Evolutionary conservation across 345 rosid genomes (phyloP).

Genomic region (Conringia planisiliqua): DNA sequence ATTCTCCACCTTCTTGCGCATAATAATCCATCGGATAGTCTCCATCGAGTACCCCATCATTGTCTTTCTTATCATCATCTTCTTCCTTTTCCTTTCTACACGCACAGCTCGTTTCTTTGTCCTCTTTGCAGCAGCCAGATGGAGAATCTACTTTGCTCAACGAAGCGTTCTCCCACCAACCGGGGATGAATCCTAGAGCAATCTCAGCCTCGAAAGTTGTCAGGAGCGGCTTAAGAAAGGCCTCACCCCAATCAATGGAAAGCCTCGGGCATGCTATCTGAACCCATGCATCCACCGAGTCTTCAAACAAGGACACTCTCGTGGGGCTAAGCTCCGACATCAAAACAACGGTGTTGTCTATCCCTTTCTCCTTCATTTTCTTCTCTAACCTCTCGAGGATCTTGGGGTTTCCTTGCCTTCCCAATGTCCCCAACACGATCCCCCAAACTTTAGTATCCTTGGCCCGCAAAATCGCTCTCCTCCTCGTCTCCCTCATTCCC

Average conservation of each 20-base stretch:
- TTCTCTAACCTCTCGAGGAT: slow-evolving; percentile 72
- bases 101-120: slow-evolving; percentile 29
- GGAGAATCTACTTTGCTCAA: slow-evolving; percentile 6
- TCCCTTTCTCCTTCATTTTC: slow-evolving; percentile 66
- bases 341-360: slow-evolving; percentile 53
- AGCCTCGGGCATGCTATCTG: slow-evolving; percentile 94
- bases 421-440: slow-evolving; percentile 82
- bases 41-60: slow-evolving; percentile 33
- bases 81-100: slow-evolving; percentile 31
- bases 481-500: slow-evolving; percentile 85
- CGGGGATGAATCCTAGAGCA: slow-evolving; percentile 59
- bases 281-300: slow-evolving; percentile 86
- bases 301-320: slow-evolving; percentile 77
- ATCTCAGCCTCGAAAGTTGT: slow-evolving; percentile 94
- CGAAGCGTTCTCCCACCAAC: slow-evolving; percentile 81
- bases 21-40: slow-evolving; percentile 96
- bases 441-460: slow-evolving; percentile 63
- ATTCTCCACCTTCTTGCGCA: slow-evolving; percentile 93
- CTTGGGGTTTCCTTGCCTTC: slow-evolving; percentile 92
- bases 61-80: slow-evolving; percentile 14
- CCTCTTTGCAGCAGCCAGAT: slow-evolving; percentile 29
- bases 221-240: slow-evolving; percentile 70
- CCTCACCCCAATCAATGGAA: slow-evolving; percentile 97
- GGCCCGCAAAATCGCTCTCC: slow-evolving; percentile 50
- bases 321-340: slow-evolving; percentile 86